Percentiles rank a stretch among this genome's conserved stretches.
Conservation (phyloP, 192 early-diverging fungal genomes). For the Thamnidium elegans region DNA sequence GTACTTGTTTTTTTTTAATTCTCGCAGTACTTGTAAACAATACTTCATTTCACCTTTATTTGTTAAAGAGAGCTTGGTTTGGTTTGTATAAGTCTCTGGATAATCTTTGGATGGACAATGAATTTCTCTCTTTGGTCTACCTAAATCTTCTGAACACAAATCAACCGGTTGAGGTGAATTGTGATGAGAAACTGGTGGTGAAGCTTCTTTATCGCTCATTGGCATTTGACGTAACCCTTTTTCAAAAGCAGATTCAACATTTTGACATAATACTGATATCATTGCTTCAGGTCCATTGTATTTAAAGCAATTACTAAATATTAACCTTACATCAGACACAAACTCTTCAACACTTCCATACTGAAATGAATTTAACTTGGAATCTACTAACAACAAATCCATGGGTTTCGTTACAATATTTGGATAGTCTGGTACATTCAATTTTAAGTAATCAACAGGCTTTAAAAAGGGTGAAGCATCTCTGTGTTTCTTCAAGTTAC, state of each 20-base stretch:
- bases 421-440: slow-evolving; percentile 74
- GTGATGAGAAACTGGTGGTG: no score
- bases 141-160: slow-evolving; percentile 8
- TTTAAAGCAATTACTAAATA: slow-evolving; percentile 74
- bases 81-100: slow-evolving; percentile 18
- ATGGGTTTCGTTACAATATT: slow-evolving; percentile 67
- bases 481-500: slow-evolving; percentile 68
- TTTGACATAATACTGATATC: slow-evolving; percentile 58
- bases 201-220: no score
- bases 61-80: slow-evolving; percentile 30
- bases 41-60: slow-evolving; percentile 54
- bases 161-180: neutral
- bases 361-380: slow-evolving; percentile 54
- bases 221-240: slow-evolving; percentile 67
- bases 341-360: slow-evolving; percentile 67
- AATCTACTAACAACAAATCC: slow-evolving; percentile 71
- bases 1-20: slow-evolving; percentile 65
- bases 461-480: slow-evolving; percentile 77
- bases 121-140: slow-evolving; percentile 55
- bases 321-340: slow-evolving; percentile 60
- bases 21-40: slow-evolving; percentile 56
- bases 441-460: slow-evolving; percentile 67
- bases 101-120: slow-evolving; percentile 44
- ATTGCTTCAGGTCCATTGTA: slow-evolving; percentile 72
- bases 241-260: slow-evolving; percentile 64